These are phyloP conservation scores for Neostapfia colusana DNA, from an alignment of 176 grass and related monocot species.

Conservation along the genomic window DNA sequence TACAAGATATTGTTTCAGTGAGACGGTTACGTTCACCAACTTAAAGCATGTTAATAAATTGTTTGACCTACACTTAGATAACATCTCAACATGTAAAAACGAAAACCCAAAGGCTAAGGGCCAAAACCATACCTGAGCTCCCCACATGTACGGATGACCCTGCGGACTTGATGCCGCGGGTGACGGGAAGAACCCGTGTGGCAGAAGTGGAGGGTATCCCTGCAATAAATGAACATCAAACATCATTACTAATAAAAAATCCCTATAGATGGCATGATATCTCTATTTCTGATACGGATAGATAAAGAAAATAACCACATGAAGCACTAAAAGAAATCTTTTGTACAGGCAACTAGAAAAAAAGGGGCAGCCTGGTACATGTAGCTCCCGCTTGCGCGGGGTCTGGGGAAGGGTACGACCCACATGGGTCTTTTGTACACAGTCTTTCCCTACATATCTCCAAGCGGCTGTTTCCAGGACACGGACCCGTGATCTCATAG, in stretches of 20 bases:
- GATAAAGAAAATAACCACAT: constrained; percentile 13
- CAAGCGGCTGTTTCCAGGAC: too few relatives aligned
- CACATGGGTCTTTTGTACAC: too few relatives aligned
- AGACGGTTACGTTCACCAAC: neutral
- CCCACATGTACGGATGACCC: constrained; percentile 97
- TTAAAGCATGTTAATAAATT: constrained; percentile 8
- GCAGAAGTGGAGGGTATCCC: constrained; percentile 85
- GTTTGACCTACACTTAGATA: neutral
- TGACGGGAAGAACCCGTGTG: constrained; percentile 82
- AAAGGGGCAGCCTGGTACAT: too few relatives aligned
- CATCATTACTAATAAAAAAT: constrained; percentile 20
- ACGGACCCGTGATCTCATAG: too few relatives aligned
- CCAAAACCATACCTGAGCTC: constrained; percentile 62
- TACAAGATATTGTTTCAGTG: constrained; percentile 1
- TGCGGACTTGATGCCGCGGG: constrained; percentile 73
- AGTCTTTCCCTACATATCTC: too few relatives aligned
- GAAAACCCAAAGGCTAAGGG: constrained; percentile 21
- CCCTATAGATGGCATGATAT: neutral
- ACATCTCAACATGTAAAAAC: constrained; percentile 29
- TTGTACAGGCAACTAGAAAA: neutral
- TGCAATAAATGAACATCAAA: constrained; percentile 35
- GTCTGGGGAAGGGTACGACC: too few relatives aligned
- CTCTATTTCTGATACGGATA: neutral
- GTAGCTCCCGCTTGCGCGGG: too few relatives aligned
- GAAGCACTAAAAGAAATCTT: constrained; percentile 15